Percentiles rank a stretch among this genome's conserved stretches.
Evolutionary conservation across 2,329 filamentous ascomycete genomes (phyloP).

Genomic region (Penicillium sp.): DNA sequence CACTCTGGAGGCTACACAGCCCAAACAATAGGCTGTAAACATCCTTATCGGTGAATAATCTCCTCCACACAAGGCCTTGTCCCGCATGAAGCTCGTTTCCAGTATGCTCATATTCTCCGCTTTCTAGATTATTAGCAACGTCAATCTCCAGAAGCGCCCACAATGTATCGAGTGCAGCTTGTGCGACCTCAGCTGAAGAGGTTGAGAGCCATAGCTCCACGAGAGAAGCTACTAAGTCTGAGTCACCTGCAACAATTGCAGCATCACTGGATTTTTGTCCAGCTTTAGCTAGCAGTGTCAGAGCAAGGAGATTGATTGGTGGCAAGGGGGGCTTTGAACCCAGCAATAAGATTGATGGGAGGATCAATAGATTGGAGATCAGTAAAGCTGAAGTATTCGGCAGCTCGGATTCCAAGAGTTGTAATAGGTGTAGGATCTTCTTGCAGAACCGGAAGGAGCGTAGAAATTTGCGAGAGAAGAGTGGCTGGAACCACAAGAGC

Average conservation of each 20-base stretch:
- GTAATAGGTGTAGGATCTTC: constrained; percentile 59
- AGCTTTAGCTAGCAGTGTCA: constrained; percentile 59
- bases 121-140: constrained; percentile 35
- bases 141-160: constrained; percentile 55
- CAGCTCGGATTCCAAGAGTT: constrained; percentile 52
- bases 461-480: constrained; percentile 49
- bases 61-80: constrained; percentile 60
- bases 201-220: constrained; percentile 61
- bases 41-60: constrained; percentile 60
- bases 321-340: constrained; percentile 51
- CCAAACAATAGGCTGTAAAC: constrained; percentile 59
- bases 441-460: constrained; percentile 53
- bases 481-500: constrained; percentile 38
- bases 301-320: constrained; percentile 57
- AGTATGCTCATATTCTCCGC: constrained; percentile 21
- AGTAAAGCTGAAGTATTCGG: constrained; percentile 50
- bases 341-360: constrained; percentile 55
- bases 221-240: constrained; percentile 54
- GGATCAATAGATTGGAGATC: constrained; percentile 51
- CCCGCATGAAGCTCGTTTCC: constrained; percentile 33
- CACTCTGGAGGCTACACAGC: constrained; percentile 49
- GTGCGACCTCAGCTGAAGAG: constrained; percentile 55
- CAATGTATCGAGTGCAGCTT: constrained; percentile 54
- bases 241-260: constrained; percentile 57
- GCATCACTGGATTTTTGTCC: constrained; percentile 52